Evolutionary conservation across 257 asterid genomes (phyloP), one percentile per base, ranked within the genome.

Genomic region (Agastache rugosa): DNA sequence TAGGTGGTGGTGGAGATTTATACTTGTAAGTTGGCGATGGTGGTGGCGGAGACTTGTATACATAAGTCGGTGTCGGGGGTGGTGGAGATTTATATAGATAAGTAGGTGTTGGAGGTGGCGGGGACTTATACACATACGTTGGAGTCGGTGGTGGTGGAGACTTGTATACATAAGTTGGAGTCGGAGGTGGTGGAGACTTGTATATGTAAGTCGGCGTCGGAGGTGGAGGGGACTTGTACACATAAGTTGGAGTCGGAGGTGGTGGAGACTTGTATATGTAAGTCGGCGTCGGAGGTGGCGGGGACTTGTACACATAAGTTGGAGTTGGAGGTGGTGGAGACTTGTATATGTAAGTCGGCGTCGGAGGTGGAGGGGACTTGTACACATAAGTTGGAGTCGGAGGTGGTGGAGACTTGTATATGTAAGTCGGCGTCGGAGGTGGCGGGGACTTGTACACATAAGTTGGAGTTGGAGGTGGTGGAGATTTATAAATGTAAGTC

Each of bases 101-200:
- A 74, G 84, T 0, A 0, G 79, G 85, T 0, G 76, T 4, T 0
- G 77, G 80, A 1, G 76, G 72, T 8, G 72, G 72, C 0, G 72
- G 81, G 0, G 83, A 81, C 8, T 72, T 65, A 61, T 81, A 81
- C 1, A 68, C 14, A 25, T 81, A 78, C 0, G 80, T 73, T 0
- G 71, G 71, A 1, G 72, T 1, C 0, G 76, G 83, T 0, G 85
- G 85, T 2, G 79, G 79, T 3, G 83, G 79, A 0, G 83, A 79
- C 14, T 63, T 74, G n/a, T 74, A 79, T 17, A 0, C 55, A 64
- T 6, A 78, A 17, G 31, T 12, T 0, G 87, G 88, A 0, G 31
- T 6, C 0, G 87, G 88, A 0, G 89, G 81, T 0, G 88, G 88
- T 1, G 89, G 87, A 0, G 87, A 85, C 11, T 80, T 77, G 25